phyloP scores from a whole-genome alignment of 306 rosid genomes.

The Quercus robur region DNA sequence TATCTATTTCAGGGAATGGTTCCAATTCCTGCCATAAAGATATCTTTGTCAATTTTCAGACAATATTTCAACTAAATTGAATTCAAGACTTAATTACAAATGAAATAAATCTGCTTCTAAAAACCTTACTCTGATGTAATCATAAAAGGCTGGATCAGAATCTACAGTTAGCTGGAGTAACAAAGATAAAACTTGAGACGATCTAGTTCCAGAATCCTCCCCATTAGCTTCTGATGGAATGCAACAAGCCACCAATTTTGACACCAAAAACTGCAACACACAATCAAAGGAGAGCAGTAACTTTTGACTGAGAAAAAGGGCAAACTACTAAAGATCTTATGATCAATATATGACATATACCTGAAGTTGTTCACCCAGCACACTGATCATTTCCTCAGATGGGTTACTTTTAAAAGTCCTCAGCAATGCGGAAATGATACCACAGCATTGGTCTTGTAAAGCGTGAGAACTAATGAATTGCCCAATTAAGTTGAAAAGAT shows the following conservation, averaged over 20 bases:
- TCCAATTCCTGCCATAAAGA: constrained; percentile 64
- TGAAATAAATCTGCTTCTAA: constrained; percentile 13
- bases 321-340: not conserved
- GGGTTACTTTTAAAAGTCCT: constrained; percentile 33
- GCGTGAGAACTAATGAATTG: constrained; percentile 56
- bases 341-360: constrained; percentile 28
- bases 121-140: constrained; percentile 65
- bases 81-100: not conserved
- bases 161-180: constrained; percentile 64
- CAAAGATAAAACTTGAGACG: constrained; percentile 59
- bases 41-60: constrained; percentile 17
- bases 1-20: constrained; percentile 71
- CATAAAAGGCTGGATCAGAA: constrained; percentile 74
- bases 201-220: constrained; percentile 29
- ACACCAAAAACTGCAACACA: constrained; percentile 67
- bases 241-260: constrained; percentile 83
- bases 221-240: constrained; percentile 52
- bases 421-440: constrained; percentile 56
- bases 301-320: constrained; percentile 5
- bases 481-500: constrained; percentile 79
- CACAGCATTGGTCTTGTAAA: constrained; percentile 79
- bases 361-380: constrained; percentile 92
- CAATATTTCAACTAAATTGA: not conserved
- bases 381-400: constrained; percentile 47
- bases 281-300: constrained; percentile 11